phyloP scores from a whole-genome alignment of 2,329 filamentous ascomycete genomes.

The Aspergillus quadrilineatus region DNA sequence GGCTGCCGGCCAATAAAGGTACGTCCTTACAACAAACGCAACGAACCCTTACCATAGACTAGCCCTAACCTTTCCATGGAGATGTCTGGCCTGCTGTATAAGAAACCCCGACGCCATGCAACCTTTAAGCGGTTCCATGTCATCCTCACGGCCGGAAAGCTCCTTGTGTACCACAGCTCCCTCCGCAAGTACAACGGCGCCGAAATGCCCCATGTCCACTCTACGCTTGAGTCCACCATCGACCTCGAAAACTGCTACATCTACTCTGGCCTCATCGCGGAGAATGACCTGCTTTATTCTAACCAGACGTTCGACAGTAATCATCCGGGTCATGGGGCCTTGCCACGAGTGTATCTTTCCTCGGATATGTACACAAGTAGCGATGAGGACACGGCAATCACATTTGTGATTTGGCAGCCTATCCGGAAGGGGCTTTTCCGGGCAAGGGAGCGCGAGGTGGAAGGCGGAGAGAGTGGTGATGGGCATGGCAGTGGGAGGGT shows the following conservation, averaged over 20 bases:
- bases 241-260: constrained; percentile 65
- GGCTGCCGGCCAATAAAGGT: constrained; percentile 60
- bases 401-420: constrained; percentile 66
- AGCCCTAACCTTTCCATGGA: constrained; percentile 18
- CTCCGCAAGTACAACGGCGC: constrained; percentile 56
- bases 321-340: constrained; percentile 57
- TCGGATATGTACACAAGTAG: constrained; percentile 61
- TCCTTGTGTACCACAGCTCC: constrained; percentile 63
- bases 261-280: constrained; percentile 63
- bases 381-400: constrained; percentile 66
- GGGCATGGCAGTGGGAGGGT: constrained; percentile 23
- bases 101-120: constrained; percentile 62
- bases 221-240: constrained; percentile 59
- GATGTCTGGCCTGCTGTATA: constrained; percentile 62
- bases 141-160: constrained; percentile 59
- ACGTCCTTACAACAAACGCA: constrained; percentile 6
- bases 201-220: constrained; percentile 60
- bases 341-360: constrained; percentile 59
- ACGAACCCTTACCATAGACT: background rate
- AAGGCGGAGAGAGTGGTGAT: background rate
- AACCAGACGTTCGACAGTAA: constrained; percentile 65
- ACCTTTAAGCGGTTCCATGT: constrained; percentile 63
- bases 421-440: constrained; percentile 58
- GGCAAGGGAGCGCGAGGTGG: constrained; percentile 34
- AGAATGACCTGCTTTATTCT: constrained; percentile 62